phyloP scores from a whole-genome alignment of 805 yeast genomes.

The Candida maltosa region DNA sequence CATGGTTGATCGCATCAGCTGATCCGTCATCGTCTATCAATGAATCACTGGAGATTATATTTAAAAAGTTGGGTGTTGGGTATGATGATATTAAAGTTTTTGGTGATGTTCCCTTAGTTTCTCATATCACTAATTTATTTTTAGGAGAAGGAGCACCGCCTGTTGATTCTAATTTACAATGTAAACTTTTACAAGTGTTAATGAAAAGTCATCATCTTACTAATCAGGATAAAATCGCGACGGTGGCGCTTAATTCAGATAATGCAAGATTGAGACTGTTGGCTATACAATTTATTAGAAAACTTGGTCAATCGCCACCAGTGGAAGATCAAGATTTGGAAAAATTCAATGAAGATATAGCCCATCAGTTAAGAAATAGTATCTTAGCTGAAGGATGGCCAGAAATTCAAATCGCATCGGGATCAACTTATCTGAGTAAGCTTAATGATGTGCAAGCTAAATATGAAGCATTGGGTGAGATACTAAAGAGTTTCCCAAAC shows the following conservation, averaged over 20 bases:
- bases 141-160: constrained; percentile 56
- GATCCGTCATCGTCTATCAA: constrained; percentile 57
- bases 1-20: constrained; percentile 60
- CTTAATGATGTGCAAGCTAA: constrained; percentile 55
- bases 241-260: constrained; percentile 59
- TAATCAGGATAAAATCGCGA: constrained; percentile 48
- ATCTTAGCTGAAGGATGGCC: constrained; percentile 64
- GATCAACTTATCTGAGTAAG: constrained; percentile 27
- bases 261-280: constrained; percentile 50
- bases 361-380: constrained; percentile 49
- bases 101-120: constrained; percentile 34
- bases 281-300: constrained; percentile 61
- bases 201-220: constrained; percentile 47
- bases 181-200: constrained; percentile 49
- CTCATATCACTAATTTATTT: constrained; percentile 45
- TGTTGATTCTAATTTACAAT: constrained; percentile 52
- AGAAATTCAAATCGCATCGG: constrained; percentile 26
- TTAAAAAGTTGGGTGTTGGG: constrained; percentile 50
- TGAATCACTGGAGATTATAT: constrained; percentile 48
- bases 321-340: constrained; percentile 10
- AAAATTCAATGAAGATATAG: constrained; percentile 42
- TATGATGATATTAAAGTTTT: constrained; percentile 50
- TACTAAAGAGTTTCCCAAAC: constrained; percentile 47
- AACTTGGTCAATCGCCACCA: constrained; percentile 40
- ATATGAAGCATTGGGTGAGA: constrained; percentile 75